Evolutionary conservation across 2,329 filamentous ascomycete species (phyloP).

Genomic region (Colletotrichum trifolii): DNA sequence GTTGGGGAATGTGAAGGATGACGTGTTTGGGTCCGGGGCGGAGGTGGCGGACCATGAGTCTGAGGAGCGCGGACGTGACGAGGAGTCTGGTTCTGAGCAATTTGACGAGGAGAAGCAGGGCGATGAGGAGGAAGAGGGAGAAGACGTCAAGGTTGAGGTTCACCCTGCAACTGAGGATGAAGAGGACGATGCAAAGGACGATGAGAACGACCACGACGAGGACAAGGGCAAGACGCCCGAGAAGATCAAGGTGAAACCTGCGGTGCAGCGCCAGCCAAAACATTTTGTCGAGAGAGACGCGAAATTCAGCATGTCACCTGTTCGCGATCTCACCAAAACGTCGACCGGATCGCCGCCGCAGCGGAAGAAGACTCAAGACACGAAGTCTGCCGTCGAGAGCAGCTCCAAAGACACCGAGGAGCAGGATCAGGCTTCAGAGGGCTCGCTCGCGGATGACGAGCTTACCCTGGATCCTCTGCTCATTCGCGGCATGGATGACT

Average conservation of each 20-base stretch:
- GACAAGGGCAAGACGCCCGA: background rate
- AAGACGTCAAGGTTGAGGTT: no score
- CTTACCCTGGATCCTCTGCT: background rate
- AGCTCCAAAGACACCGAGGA: no score
- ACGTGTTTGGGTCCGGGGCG: background rate
- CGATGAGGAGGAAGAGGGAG: no score
- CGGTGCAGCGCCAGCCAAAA: background rate
- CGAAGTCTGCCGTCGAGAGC: no score
- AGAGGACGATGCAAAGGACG: background rate
- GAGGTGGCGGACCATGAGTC: background rate
- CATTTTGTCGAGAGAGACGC: background rate
- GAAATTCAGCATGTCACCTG: background rate
- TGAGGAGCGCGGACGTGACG: background rate
- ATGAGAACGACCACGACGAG: background rate
- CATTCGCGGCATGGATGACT: background rate
- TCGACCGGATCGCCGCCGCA: slow-evolving; percentile 2
- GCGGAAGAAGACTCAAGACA: background rate
- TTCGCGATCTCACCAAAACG: background rate
- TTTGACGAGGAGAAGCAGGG: no score
- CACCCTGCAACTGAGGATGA: background rate
- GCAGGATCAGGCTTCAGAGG: no score
- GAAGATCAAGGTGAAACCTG: background rate
- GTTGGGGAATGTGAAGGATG: background rate
- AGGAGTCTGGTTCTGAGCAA: background rate
- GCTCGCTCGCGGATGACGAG: background rate